Base-by-base conservation (phyloP, 805 yeast genomes). In the Ogataea dorogensis region DNA sequence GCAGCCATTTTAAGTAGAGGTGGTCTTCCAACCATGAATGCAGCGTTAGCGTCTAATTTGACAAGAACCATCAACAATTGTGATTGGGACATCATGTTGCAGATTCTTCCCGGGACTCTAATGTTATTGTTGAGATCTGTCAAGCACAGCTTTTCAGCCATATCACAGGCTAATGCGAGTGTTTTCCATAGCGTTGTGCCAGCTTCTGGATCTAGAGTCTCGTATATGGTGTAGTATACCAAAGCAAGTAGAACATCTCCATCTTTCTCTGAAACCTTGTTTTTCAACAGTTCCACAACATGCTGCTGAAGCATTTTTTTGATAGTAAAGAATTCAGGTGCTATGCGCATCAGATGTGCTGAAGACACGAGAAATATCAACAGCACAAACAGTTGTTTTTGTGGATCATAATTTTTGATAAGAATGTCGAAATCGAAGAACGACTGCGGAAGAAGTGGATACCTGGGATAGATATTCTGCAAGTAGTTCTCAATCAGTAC, bases 301-400 rank as follows among this genome's bases (percentile, higher is more conserved):
- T 43, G 41, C 21, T 39, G 46, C 17, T 47, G 49, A 13, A 49
- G 17, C 52, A 47, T 45, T 4, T 31, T n/a, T 19, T 46, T 49
- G 1, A 50, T 41, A 2, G 44, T 30, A 6, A 34, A 42, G 38
- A 47, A 49, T 15, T 49, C 52, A 1, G 31, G 22, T 5, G 41
- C 14, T 24, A 24, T 28, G 16, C 53, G 24, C 50, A 42, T 42
- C 17, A 50, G 35, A 17, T 48, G 53, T 3, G 53, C 50, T 1
- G 54, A 36, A 2, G 53, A 48, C 2, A 48, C 41, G 7, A 48
- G 29, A 7, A 48, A 31, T 1, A 47, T 41, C 31, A 49, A 32
- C 4, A 48, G 28, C 4, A 47, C 24, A 24, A 44, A 50, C 3
- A 49, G 14, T 33, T 39, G 41, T 25, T 50, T 44, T 9, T 27